Conservation (phyloP, 2,329 filamentous ascomycete species). For the Diaporthe ampelina region DNA sequence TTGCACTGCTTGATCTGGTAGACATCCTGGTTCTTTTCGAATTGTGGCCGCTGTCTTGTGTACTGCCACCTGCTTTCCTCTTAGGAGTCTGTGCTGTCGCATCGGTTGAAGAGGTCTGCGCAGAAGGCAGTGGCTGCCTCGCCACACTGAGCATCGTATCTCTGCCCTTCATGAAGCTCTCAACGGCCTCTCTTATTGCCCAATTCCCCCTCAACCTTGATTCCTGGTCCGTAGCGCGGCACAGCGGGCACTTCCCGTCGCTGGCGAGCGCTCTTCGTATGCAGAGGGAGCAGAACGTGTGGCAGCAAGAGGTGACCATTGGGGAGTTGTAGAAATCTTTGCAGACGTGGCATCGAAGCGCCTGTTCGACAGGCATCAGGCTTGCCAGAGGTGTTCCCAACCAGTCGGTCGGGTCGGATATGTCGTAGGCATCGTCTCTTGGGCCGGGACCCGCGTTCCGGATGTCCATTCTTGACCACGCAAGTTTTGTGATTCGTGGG, state of each 20-base stretch:
- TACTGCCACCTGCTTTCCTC: conserved; percentile 60
- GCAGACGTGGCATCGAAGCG: conserved; percentile 95
- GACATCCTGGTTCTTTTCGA: conserved; percentile 69
- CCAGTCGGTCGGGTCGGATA: conserved; percentile 81
- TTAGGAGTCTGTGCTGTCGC: conserved; percentile 58
- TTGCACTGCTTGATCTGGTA: conserved; percentile 61
- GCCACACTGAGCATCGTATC: conserved; percentile 75
- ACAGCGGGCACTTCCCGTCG: conserved; percentile 90
- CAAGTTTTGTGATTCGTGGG: background rate
- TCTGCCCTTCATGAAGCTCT: conserved; percentile 79
- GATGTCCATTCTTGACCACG: conserved; percentile 25
- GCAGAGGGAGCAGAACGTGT: conserved; percentile 97
- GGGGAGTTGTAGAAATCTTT: conserved; percentile 97
- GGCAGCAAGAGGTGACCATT: conserved; percentile 93
- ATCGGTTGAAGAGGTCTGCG: conserved; percentile 44
- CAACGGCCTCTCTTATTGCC: conserved; percentile 86
- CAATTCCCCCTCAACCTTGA: conserved; percentile 87
- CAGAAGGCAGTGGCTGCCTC: conserved; percentile 54
- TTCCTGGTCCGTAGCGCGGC: conserved; percentile 84
- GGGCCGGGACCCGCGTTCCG: conserved; percentile 25
- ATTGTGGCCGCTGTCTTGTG: conserved; percentile 44
- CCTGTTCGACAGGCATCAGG: conserved; percentile 81
- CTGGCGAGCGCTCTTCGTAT: conserved; percentile 87
- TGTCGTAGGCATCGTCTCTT: conserved; percentile 46
- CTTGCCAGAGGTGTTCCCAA: conserved; percentile 75